These are phyloP conservation scores for Pueraria montana DNA, from an alignment of 306 rosid species.

Conservation along the genomic window DNA sequence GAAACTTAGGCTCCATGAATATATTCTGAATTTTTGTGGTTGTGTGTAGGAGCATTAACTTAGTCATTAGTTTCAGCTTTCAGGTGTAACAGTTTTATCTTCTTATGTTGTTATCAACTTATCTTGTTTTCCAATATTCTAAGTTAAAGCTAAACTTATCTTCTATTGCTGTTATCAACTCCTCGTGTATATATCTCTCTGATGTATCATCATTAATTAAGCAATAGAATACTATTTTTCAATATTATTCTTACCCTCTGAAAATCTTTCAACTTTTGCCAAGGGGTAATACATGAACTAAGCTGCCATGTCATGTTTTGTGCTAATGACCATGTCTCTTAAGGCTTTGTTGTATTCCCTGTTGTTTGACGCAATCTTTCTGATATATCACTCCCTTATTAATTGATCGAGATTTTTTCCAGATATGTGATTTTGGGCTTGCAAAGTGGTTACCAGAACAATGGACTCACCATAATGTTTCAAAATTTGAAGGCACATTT, in stretches of 20 bases:
- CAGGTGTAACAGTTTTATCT: neutral
- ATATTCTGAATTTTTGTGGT: neutral
- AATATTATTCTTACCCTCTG: neutral
- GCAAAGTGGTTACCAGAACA: slow-evolving; percentile 96
- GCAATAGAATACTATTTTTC: neutral
- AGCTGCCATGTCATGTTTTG: neutral
- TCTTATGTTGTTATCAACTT: neutral
- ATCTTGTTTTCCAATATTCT: neutral
- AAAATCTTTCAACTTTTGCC: neutral
- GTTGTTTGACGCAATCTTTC: slow-evolving; percentile 18
- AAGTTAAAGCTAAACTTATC: neutral
- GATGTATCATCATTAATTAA: neutral
- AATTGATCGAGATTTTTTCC: slow-evolving; percentile 36
- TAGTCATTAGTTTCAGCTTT: neutral
- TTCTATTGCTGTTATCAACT: neutral
- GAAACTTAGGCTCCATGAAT: neutral
- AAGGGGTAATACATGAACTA: neutral
- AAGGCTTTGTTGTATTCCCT: neutral
- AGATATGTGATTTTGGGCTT: slow-evolving; percentile 99
- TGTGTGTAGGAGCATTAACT: neutral
- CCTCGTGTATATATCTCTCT: neutral
- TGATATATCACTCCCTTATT: slow-evolving; percentile 22
- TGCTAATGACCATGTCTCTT: neutral
- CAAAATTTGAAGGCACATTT: slow-evolving; percentile 92
- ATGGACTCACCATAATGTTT: slow-evolving; percentile 80